Conservation (phyloP, 495 filamentous ascomycete genomes). For the Tuber magnatum region DNA sequence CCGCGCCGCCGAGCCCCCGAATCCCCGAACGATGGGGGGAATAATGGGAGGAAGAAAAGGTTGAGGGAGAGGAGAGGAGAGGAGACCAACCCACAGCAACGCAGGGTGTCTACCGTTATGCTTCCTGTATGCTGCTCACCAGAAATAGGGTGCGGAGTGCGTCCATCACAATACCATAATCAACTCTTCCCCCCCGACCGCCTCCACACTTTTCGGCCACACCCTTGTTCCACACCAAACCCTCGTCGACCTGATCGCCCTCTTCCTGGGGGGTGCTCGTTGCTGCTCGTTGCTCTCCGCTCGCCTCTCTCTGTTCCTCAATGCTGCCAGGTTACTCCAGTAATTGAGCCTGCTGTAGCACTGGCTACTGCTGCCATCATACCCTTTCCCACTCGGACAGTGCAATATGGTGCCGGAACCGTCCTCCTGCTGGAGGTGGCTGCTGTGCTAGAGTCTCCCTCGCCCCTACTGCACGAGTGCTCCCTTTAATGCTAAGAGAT, state of each 20-base stretch:
- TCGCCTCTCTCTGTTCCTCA: not conserved
- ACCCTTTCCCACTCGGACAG: not conserved
- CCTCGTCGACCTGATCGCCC: conserved; percentile 28
- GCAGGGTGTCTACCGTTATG: not conserved
- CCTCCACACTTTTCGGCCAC: conserved; percentile 28
- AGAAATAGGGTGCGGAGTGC: conserved; percentile 23
- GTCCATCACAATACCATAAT: conserved; percentile 13
- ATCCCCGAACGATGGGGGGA: not conserved
- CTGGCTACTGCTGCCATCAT: not conserved
- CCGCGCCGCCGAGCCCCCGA: not conserved
- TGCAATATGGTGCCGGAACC: not conserved
- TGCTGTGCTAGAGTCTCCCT: not conserved
- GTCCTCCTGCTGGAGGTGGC: not conserved
- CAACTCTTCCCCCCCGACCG: conserved; percentile 11
- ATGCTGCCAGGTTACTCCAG: not conserved
- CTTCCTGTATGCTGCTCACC: conserved; percentile 11
- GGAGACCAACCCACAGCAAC: not conserved
- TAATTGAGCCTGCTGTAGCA: not conserved
- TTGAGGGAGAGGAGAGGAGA: not conserved
- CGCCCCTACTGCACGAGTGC: not conserved
- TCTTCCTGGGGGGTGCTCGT: conserved; percentile 8
- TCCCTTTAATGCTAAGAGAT: not conserved
- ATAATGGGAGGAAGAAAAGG: not conserved
- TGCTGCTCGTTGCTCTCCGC: conserved; percentile 11
- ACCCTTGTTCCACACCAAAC: conserved; percentile 32